Base-by-base conservation (phyloP, 2,329 filamentous ascomycete genomes). In the Penicillium sp. region DNA sequence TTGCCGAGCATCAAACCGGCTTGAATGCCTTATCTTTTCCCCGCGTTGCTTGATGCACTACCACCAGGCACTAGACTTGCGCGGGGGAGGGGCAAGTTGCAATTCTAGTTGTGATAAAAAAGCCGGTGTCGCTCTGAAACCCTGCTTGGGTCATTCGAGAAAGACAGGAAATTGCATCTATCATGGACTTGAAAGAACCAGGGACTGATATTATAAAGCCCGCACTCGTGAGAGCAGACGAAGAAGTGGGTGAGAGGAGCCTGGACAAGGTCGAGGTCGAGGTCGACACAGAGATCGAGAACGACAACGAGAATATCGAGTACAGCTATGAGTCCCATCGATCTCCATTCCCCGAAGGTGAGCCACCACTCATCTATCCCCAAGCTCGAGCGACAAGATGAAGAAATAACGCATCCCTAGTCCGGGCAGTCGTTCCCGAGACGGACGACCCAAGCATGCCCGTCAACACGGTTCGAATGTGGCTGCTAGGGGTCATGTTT, bases 401-500 rank as follows among this genome's bases (percentile, higher is more conserved):
- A 25, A 23, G 18, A 15, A 30, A 26, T 36, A 30, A 42, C 26
- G 29, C 9, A 8, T 7, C 13, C 13, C 28, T 21, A 36, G 53
- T 57, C 18, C 52, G 58, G 7, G 58, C 58, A 9, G 55, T 57
- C 16, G 56, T 60, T 13, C 51, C 51, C 1, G 53, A 57, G 18
- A 54, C 51, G 0, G 57, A 59, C 40, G 58, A 61, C 33, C 53
- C 56, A n/a, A 47, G 36, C 0, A 41, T 58, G 17, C 56, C 58
- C 3, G 45, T 57, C 13, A 59, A 59, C 30, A 62, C 54, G 4
- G 49, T 62, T n/a, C 52, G 58, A 28, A 69, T 65, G 36, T 73
- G 71, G 70, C 50, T 69, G 11, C 50, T 73, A 0, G 71, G 71
- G 1, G 14, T 32, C 4, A 14, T 39, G n/a, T 17, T 43, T 29